Percentiles rank a stretch among this genome's conserved stretches.
These are phyloP conservation scores for Pestalotiopsis sp. DNA, from an alignment of 2,329 filamentous ascomycete species.

Conservation along the genomic window DNA sequence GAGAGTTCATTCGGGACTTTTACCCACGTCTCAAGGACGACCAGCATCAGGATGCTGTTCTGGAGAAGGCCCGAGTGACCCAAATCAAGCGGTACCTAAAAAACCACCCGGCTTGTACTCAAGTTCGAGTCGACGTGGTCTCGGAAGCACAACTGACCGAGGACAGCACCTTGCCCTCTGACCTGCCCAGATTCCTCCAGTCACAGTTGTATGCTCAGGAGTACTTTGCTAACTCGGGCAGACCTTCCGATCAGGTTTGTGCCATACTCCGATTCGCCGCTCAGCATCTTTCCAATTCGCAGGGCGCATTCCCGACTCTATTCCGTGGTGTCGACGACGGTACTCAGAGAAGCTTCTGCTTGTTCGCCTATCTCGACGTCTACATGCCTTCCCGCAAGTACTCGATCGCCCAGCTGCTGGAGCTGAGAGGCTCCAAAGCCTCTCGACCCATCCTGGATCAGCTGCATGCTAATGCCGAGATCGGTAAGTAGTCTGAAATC, in stretches of 20 bases:
- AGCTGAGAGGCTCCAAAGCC: slow-evolving; percentile 31
- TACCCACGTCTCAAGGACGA: slow-evolving; percentile 23
- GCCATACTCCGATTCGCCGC: slow-evolving; percentile 34
- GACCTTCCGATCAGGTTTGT: slow-evolving; percentile 27
- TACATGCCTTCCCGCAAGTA: slow-evolving; percentile 48
- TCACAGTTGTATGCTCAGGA: slow-evolving; percentile 43
- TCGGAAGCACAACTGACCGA: neutral
- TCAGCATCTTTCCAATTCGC: slow-evolving; percentile 17
- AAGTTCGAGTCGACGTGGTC: slow-evolving; percentile 13
- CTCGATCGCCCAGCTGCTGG: slow-evolving; percentile 46
- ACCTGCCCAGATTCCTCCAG: slow-evolving; percentile 37
- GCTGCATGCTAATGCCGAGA: slow-evolving; percentile 35
- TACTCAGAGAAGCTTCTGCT: slow-evolving; percentile 39
- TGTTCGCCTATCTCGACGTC: slow-evolving; percentile 41
- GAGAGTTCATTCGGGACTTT: slow-evolving; percentile 18
- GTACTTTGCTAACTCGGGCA: slow-evolving; percentile 34
- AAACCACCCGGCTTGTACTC: slow-evolving; percentile 16
- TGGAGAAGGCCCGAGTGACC: slow-evolving; percentile 24
- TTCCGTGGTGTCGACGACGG: slow-evolving; percentile 40
- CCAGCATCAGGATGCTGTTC: slow-evolving; percentile 25
- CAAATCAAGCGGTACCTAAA: slow-evolving; percentile 30
- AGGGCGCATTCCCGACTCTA: slow-evolving; percentile 36
- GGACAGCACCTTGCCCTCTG: slow-evolving; percentile 11
- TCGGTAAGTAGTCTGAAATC: slow-evolving; percentile 36
- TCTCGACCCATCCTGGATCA: slow-evolving; percentile 17